phyloP scores from a whole-genome alignment of 352 stramenopile genomes.

The Globisporangium irregulare region DNA sequence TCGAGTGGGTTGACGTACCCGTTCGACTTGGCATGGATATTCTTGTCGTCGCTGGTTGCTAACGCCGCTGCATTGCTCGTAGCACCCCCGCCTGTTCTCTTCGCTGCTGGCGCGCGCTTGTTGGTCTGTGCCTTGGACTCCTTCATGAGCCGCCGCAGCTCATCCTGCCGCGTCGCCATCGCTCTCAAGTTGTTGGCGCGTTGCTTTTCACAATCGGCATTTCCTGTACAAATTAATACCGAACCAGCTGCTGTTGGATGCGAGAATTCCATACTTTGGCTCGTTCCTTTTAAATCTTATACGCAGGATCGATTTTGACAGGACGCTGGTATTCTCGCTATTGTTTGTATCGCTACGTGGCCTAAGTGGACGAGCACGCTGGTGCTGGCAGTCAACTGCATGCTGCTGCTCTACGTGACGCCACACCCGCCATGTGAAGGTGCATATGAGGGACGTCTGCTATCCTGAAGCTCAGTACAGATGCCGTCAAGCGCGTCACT shows the following conservation, averaged over 20 bases:
- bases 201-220: neutral
- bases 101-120: neutral
- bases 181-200: neutral
- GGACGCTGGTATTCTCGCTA: too few species aligned
- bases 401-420: too few species aligned
- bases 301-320: too few species aligned
- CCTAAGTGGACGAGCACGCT: too few species aligned
- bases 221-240: too few species aligned
- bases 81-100: neutral
- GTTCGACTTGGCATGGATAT: neutral
- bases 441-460: neutral
- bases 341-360: too few species aligned
- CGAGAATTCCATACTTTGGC: too few species aligned
- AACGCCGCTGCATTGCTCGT: neutral
- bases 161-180: conserved; percentile 25
- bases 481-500: neutral
- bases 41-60: neutral
- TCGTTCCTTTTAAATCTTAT: too few species aligned
- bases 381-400: too few species aligned
- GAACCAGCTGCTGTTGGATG: too few species aligned
- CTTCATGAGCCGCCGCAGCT: conserved; percentile 42
- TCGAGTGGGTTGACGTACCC: neutral
- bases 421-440: neutral
- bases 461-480: neutral
- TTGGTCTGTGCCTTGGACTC: conserved; percentile 22